phyloP scores from a whole-genome alignment of 805 yeast species.

The Torulaspora indica region DNA sequence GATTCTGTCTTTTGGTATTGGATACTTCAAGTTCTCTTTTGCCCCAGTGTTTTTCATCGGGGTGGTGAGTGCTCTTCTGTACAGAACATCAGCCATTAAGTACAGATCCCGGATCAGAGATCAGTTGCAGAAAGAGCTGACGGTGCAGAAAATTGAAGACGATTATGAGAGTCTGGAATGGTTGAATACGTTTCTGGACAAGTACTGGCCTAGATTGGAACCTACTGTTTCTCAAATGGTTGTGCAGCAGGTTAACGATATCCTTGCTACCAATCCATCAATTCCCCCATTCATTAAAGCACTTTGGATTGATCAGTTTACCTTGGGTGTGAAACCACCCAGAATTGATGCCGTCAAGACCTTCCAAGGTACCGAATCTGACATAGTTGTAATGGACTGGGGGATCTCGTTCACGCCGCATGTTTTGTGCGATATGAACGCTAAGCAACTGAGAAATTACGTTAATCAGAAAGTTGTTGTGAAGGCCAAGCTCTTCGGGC shows the following conservation, averaged over 20 bases:
- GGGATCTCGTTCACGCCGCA: constrained; percentile 89
- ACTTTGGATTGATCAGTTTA: constrained; percentile 81
- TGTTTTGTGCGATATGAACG: constrained; percentile 74
- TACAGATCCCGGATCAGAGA: constrained; percentile 73
- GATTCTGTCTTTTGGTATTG: constrained; percentile 69
- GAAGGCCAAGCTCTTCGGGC: constrained; percentile 76
- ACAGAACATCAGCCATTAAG: constrained; percentile 78
- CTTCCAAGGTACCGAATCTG: constrained; percentile 81
- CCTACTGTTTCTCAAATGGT: constrained; percentile 85
- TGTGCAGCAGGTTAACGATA: constrained; percentile 78
- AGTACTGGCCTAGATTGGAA: constrained; percentile 88
- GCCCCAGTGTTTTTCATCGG: constrained; percentile 78
- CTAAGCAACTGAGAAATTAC: constrained; percentile 76
- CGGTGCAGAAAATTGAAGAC: constrained; percentile 72
- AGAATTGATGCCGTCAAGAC: constrained; percentile 88
- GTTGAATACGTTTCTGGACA: constrained; percentile 83
- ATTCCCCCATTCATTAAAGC: constrained; percentile 79
- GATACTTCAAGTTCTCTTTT: constrained; percentile 68
- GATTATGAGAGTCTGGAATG: constrained; percentile 95
- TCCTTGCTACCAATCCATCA: constrained; percentile 66
- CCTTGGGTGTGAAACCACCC: constrained; percentile 94
- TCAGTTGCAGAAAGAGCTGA: constrained; percentile 78
- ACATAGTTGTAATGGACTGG: constrained; percentile 98
- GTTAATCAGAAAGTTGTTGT: constrained; percentile 79
- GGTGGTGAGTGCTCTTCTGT: constrained; percentile 57